Base-by-base conservation (phyloP, 2,329 filamentous ascomycete genomes). In the Hansfordia pulvinata region DNA sequence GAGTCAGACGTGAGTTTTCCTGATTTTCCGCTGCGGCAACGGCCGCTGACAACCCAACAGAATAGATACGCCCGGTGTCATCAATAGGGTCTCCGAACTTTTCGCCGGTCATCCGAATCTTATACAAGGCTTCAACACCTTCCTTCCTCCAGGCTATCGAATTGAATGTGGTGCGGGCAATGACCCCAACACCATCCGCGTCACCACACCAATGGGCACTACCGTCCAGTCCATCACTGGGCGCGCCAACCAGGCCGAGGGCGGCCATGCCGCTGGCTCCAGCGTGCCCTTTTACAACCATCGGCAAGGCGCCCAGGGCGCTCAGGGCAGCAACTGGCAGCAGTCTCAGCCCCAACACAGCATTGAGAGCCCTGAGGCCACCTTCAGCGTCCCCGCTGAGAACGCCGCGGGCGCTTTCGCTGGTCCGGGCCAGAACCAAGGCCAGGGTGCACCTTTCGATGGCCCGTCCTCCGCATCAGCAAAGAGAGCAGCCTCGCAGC, bases 81-180 rank as follows among this genome's bases (percentile, higher is more conserved):
- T 98, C 40, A 92, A 93, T 43, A 76, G 90, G 25, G 90, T 98
- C 16, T 96, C 90, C 2, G 84, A 85, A 27, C 70, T 98, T 2
- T 98, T 98, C 47, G 86, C 88, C 13, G 90, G 90, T 3, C 88
- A 98, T 43, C 90, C 90, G 3, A 90, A 82, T 46, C 66, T 93
- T 15, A 96, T 98, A 25, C 88, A 96, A 52, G 90, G 90, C 0
- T 98, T 98, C 52, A 98, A 98, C 47, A 98, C 90, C 0, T 98
- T 98, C 49, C 60, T 98, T 7, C 90, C 90, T 4, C 86, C 86
- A 0, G 86, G 90, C 3, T 98, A 98, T 49, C 71, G 90, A 31
- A 98, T 98, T 33, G 90, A 98, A 49, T 98, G 90, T 44, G 88
- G 88, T 17, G 77, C 83, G 10, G 84, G 84, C 18, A 88, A 92